A percentile compares a stretch with the other conserved stretches of the same genome.
Evolutionary conservation across 202 grass and related monocot species (phyloP).

Genomic region (Carex sylvatica): DNA sequence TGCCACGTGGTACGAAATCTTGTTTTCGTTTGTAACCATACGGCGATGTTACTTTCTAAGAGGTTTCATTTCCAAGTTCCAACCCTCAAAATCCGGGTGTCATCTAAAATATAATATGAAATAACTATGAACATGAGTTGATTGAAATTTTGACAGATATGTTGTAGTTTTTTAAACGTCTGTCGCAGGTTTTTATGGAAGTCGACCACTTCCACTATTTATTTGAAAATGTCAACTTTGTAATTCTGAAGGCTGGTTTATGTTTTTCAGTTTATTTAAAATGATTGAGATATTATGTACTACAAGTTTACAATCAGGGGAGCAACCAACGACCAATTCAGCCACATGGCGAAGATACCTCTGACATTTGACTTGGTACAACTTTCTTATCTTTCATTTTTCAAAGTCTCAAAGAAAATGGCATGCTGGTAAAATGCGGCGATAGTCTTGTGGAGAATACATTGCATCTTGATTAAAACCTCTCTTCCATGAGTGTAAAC

Average conservation of each 20-base stretch:
- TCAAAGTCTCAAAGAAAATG: not conserved
- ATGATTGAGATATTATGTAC: not conserved
- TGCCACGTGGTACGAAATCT: not conserved
- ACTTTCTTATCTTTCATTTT: not conserved
- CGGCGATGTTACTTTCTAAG: not conserved
- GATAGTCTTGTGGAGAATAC: not conserved
- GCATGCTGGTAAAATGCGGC: not conserved
- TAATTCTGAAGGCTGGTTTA: not conserved
- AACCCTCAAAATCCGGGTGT: conserved; percentile 2
- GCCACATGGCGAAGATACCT: not conserved
- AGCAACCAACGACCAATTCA: not conserved
- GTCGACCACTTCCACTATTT: not conserved
- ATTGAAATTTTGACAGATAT: conserved; percentile 1
- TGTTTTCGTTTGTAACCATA: not conserved
- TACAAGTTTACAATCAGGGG: not conserved
- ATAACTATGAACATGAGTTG: not conserved
- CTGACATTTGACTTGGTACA: conserved; percentile 4
- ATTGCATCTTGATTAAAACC: not conserved
- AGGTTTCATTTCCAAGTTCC: no score
- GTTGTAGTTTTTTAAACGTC: not conserved
- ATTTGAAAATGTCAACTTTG: not conserved
- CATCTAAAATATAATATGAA: not conserved
- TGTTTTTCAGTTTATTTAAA: not conserved
- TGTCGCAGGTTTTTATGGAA: not conserved
- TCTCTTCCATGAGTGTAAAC: no score